Evolutionary conservation across 495 filamentous ascomycete genomes (phyloP), one percentile per base, ranked within the genome.

Genomic region (Geopyxis carbonaria): DNA sequence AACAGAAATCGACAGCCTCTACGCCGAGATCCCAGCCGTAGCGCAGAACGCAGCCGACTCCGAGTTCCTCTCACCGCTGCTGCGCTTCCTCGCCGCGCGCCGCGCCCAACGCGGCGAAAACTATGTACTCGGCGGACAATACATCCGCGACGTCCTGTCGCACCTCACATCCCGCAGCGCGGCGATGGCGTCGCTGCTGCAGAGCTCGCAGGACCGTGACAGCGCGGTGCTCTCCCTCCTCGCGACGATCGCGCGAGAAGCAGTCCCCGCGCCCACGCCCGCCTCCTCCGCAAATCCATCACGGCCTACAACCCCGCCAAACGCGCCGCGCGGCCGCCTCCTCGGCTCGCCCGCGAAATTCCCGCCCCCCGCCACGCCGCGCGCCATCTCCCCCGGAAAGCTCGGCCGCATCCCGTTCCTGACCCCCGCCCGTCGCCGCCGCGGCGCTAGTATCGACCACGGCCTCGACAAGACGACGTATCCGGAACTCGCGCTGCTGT

Each of bases 11-110:
- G 51, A 51, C 22, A 43, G 31, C 13, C 46, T 55, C 3, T 56
- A 55, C 34, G 35, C 40, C 2, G 52, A 55, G 21, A 55, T 55
- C 32, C 46, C 52, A 25, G 42, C 52, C 4, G 52, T 55, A 1
- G 46, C 51, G 15, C 37, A 45, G 32, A 49, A 50, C 42, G 43
- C 52, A 6, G 43, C 39, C 13, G 44, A 55, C 27, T 44, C 47
- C 14, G 47, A 51, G 28, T 55, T 56, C 15, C 24, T 55, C 8
- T 28, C 37, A 14, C 52, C 52, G 13, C 27, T 55, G 18, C 25
- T 46, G 8, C 38, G 44, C 19, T 35, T 47, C 5, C 37, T 52
- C 5, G 38, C 36, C 1, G 44, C 38, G n/a, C 43, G 33, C 14
- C 43, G 31, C n/a, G 19, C 11, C 3, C 45, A 46, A 16, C 27